phyloP scores from a whole-genome alignment of 2,329 filamentous ascomycete species.

The Lecanoromycetidae sp. region DNA sequence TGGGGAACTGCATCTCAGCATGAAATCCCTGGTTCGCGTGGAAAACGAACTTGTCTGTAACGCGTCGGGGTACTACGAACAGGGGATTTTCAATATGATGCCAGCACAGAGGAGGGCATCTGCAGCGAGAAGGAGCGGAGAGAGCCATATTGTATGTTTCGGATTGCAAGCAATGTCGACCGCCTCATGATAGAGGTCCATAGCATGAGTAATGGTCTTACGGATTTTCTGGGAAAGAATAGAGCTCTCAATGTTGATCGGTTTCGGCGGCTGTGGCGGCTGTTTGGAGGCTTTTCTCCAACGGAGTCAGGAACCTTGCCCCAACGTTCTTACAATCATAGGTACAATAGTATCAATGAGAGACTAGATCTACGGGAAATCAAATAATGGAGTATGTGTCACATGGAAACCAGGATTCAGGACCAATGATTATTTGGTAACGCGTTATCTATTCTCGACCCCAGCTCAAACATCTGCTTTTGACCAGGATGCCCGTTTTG shows the following conservation, averaged over 20 bases:
- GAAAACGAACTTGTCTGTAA: slow-evolving; percentile 31
- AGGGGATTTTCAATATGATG: slow-evolving; percentile 71
- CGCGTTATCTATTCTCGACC: too few species aligned
- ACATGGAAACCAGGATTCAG: too few species aligned
- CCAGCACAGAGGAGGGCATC: slow-evolving; percentile 62
- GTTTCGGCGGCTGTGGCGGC: neutral
- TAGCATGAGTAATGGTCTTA: neutral
- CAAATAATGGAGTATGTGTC: too few species aligned
- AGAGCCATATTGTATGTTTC: slow-evolving; percentile 49
- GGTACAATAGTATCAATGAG: too few species aligned
- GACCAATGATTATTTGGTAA: too few species aligned
- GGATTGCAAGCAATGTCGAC: slow-evolving; percentile 40
- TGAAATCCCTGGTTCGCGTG: neutral
- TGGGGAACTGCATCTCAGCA: slow-evolving; percentile 24
- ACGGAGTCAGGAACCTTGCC: too few species aligned
- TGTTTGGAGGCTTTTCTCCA: neutral
- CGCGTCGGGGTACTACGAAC: too few species aligned
- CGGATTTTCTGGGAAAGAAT: neutral
- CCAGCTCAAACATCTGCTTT: too few species aligned
- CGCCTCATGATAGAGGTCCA: slow-evolving; percentile 23
- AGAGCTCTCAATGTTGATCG: neutral
- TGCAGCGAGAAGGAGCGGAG: slow-evolving; percentile 52
- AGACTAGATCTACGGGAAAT: too few species aligned
- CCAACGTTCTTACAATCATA: too few species aligned
- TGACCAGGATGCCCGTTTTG: too few species aligned